Conservation (phyloP, 176 grass and related monocot species). For the Typha latifolia region DNA sequence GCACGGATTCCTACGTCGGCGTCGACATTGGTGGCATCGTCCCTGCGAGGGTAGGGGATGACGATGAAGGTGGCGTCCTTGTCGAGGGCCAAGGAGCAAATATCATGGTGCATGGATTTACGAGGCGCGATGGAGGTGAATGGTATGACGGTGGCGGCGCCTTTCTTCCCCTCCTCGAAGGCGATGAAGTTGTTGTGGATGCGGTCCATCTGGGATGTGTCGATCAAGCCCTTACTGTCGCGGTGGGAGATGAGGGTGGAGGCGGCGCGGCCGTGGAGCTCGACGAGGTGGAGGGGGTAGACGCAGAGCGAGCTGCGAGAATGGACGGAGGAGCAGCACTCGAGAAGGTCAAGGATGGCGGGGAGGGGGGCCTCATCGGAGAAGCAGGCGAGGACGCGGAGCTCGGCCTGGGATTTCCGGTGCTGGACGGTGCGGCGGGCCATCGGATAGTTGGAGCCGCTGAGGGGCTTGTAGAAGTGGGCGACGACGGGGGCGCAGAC, state of each 20-base stretch:
- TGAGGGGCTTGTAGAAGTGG: conserved; percentile 18
- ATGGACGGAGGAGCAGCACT: conserved; percentile 9
- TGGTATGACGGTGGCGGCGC: conserved; percentile 10
- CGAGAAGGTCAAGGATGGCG: conserved; percentile 9
- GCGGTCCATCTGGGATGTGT: conserved; percentile 16
- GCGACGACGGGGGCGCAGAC: conserved; percentile 10
- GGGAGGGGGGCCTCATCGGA: conserved; percentile 17
- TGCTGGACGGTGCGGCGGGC: conserved; percentile 14
- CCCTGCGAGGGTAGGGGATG: conserved; percentile 23
- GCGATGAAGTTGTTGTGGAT: conserved; percentile 25
- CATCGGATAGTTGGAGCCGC: not conserved
- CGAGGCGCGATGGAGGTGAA: conserved; percentile 32
- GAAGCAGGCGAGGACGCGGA: conserved; percentile 10
- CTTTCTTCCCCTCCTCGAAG: conserved; percentile 25
- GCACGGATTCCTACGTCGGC: conserved; percentile 3
- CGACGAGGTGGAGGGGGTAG: conserved; percentile 25
- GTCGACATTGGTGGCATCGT: conserved; percentile 3
- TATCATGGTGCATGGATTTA: conserved; percentile 32
- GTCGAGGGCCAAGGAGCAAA: conserved; percentile 27
- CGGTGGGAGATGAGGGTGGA: conserved; percentile 25
- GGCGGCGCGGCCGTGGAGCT: conserved; percentile 10
- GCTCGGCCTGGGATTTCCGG: conserved; percentile 5
- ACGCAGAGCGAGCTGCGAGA: not conserved
- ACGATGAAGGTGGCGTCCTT: conserved; percentile 22
- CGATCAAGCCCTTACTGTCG: conserved; percentile 18